phyloP scores from a whole-genome alignment of 352 stramenopile genomes.

The Globisporangium alternatum region DNA sequence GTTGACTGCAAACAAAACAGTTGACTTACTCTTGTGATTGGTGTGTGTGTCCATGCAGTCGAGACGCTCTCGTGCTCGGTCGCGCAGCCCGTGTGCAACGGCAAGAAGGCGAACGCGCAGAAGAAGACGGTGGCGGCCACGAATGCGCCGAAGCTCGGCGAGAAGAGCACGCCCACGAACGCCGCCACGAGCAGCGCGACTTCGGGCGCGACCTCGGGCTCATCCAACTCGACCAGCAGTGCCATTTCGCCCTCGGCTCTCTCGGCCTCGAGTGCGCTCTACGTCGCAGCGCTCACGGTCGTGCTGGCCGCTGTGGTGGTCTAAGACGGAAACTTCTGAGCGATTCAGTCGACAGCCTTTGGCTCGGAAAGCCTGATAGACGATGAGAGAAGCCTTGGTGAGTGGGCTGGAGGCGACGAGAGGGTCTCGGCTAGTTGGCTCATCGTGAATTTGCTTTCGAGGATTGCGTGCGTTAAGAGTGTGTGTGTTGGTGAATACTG shows the following conservation, averaged over 20 bases:
- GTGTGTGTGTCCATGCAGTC: constrained; percentile 22
- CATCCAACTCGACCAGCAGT: neutral
- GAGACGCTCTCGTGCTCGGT: constrained; percentile 41
- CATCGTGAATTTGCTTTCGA: too few species aligned
- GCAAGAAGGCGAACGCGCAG: constrained; percentile 50
- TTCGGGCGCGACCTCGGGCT: neutral
- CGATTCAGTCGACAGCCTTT: too few species aligned
- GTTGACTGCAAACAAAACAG: neutral
- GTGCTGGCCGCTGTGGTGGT: neutral
- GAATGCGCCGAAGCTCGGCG: constrained; percentile 6
- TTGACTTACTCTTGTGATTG: constrained; percentile 24
- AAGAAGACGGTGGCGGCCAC: constrained; percentile 28
- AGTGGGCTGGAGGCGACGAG: too few species aligned
- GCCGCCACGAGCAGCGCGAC: neutral
- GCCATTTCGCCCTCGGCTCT: neutral
- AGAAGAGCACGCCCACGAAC: constrained; percentile 11
- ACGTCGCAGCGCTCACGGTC: neutral
- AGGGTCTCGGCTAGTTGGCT: too few species aligned
- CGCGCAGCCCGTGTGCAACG: constrained; percentile 53
- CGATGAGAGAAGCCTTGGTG: too few species aligned
- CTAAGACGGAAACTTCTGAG: neutral
- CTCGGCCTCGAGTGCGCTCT: constrained; percentile 4
- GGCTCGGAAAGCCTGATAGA: too few species aligned
- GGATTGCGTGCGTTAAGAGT: too few species aligned
- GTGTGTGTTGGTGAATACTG: too few species aligned